phyloP scores from a whole-genome alignment of 768 basidiomycete species.

The Kwoniella europaea region DNA sequence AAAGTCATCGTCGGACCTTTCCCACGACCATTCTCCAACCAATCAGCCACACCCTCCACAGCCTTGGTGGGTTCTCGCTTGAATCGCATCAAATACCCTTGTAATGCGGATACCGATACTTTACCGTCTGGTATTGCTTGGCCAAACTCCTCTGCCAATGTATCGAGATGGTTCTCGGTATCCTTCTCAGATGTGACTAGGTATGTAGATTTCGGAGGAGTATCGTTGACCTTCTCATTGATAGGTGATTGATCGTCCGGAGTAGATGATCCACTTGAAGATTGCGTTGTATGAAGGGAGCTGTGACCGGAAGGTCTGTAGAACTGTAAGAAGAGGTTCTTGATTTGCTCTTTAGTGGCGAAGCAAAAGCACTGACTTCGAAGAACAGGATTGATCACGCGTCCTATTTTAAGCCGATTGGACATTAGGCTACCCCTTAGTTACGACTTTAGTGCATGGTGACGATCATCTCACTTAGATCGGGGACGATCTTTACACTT shows the following conservation, averaged over 20 bases:
- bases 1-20: slow-evolving; percentile 13
- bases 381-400: too few species aligned
- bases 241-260: neutral
- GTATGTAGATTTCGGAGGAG: neutral
- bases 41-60: slow-evolving; percentile 77
- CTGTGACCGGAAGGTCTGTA: slow-evolving; percentile 9
- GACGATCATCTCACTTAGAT: too few species aligned
- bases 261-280: neutral
- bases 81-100: slow-evolving; percentile 77
- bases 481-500: too few species aligned
- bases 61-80: slow-evolving; percentile 67
- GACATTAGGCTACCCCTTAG: too few species aligned
- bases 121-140: slow-evolving; percentile 72
- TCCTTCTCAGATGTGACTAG: neutral
- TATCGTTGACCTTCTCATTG: neutral
- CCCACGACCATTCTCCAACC: slow-evolving; percentile 65
- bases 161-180: neutral
- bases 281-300: neutral
- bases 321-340: slow-evolving; percentile 38
- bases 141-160: slow-evolving; percentile 68
- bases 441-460: too few species aligned
- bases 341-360: slow-evolving; percentile 69
- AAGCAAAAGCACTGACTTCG: too few species aligned
- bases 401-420: too few species aligned
- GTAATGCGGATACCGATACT: slow-evolving; percentile 73